These are phyloP conservation scores for Kluyveromyces sp. DNA, from an alignment of 1,139 yeast genomes.

Conservation along the genomic window DNA sequence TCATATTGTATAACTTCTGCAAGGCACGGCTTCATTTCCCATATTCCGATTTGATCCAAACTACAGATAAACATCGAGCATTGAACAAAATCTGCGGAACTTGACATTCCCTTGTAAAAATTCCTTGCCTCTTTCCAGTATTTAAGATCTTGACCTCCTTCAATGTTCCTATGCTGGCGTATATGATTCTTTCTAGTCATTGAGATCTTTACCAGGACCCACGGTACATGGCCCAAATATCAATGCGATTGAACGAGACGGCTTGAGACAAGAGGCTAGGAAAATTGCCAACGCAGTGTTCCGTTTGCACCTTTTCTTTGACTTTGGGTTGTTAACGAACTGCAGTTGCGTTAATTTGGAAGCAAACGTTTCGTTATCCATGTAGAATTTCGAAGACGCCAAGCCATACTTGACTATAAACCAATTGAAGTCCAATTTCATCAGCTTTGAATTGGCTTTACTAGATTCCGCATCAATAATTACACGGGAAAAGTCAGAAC, in stretches of 20 bases:
- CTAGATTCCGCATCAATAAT: slow-evolving; percentile 7
- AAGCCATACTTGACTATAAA: slow-evolving; percentile 7
- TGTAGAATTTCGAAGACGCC: neutral
- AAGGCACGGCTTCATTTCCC: slow-evolving; percentile 15
- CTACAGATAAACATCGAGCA: slow-evolving; percentile 13
- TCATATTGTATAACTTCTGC: slow-evolving; percentile 13
- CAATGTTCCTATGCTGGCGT: slow-evolving; percentile 14
- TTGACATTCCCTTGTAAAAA: slow-evolving; percentile 10
- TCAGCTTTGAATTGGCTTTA: slow-evolving; percentile 5
- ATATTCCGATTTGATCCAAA: slow-evolving; percentile 18
- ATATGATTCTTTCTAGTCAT: slow-evolving; percentile 11
- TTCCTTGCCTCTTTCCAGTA: slow-evolving; percentile 9
- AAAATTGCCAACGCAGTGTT: slow-evolving; percentile 17
- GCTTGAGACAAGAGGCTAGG: slow-evolving; percentile 9
- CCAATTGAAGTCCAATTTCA: slow-evolving; percentile 8
- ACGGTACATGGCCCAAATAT: slow-evolving; percentile 19
- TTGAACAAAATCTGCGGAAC: neutral
- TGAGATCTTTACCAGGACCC: slow-evolving; percentile 19
- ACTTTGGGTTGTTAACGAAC: neutral
- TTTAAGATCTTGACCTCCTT: slow-evolving; percentile 7
- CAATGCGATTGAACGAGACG: slow-evolving; percentile 11
- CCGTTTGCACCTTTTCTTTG: slow-evolving; percentile 1
- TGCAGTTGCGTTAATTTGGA: neutral
- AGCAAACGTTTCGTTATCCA: slow-evolving; percentile 3
- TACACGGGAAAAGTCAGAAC: neutral